A percentile compares a stretch with the other conserved stretches of the same genome.
Evolutionary conservation across 768 basidiomycete species (phyloP).

Genomic region (Cystofilobasidium ferigula): DNA sequence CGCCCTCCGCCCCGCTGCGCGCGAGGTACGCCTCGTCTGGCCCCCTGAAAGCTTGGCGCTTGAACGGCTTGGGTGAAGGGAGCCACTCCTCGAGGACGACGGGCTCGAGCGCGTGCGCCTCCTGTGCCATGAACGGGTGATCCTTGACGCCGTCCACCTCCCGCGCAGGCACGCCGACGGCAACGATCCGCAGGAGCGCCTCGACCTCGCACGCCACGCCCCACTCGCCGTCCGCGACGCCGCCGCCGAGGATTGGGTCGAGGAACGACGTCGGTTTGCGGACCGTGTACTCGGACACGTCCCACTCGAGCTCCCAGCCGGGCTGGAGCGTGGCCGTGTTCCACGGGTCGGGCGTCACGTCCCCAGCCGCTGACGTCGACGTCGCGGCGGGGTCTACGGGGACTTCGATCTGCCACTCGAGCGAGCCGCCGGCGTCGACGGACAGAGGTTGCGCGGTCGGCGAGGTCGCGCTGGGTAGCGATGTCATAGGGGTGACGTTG

Average conservation of each 20-base stretch:
- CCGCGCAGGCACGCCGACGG: background rate
- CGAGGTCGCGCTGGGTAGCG: background rate
- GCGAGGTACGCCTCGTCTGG: background rate
- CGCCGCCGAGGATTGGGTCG: background rate
- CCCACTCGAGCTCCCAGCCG: slow-evolving; percentile 14
- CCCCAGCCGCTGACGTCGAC: background rate
- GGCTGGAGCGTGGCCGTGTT: background rate
- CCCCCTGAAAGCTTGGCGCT: background rate
- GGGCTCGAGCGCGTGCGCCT: background rate
- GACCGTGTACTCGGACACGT: background rate
- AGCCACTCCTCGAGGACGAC: background rate
- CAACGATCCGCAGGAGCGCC: background rate
- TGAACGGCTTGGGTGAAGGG: background rate
- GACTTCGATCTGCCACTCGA: background rate
- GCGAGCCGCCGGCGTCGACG: background rate
- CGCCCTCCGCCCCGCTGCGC: background rate
- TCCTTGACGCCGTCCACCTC: background rate
- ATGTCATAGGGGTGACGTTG: background rate
- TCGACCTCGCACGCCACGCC: background rate
- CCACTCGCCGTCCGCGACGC: background rate
- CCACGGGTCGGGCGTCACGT: background rate
- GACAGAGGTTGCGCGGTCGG: background rate
- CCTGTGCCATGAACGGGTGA: background rate
- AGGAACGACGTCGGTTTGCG: background rate
- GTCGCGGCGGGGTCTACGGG: background rate